Evolutionary conservation across 192 early-diverging fungal genomes (phyloP).

Genomic region (Chytriomyces sp.): DNA sequence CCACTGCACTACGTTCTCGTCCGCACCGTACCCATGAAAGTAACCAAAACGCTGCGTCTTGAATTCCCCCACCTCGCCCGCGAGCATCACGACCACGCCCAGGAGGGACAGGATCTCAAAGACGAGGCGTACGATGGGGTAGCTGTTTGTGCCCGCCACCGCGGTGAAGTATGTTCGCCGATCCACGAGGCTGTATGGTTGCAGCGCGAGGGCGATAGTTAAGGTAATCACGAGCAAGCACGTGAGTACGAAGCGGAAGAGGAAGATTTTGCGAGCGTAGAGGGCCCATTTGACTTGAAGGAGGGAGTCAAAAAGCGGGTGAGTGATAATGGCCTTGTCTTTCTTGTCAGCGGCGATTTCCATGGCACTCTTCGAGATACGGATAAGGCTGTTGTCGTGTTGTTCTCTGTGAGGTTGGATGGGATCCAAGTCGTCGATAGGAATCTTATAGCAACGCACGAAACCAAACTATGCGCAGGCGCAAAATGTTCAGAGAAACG

Average conservation of each 20-base stretch:
- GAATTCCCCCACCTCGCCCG: neutral
- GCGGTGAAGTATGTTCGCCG: neutral
- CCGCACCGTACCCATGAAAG: conserved; percentile 16
- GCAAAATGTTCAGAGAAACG: neutral
- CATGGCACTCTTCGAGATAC: conserved; percentile 16
- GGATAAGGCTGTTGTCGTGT: neutral
- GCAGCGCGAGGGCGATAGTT: conserved; percentile 18
- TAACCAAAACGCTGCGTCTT: neutral
- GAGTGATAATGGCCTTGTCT: conserved; percentile 21
- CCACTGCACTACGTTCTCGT: conserved; percentile 29
- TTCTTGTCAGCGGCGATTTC: conserved; percentile 30
- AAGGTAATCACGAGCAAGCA: conserved; percentile 3
- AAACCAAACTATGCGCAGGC: conserved; percentile 8
- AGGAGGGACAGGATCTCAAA: neutral
- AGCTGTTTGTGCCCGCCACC: neutral
- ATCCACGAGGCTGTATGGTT: conserved; percentile 1
- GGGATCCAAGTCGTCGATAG: conserved; percentile 23
- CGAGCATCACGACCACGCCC: conserved; percentile 3
- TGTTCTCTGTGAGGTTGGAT: conserved; percentile 4
- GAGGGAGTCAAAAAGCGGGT: conserved; percentile 29
- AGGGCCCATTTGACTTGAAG: conserved; percentile 35
- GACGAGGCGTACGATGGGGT: neutral
- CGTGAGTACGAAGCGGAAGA: conserved; percentile 18
- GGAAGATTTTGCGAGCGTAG: conserved; percentile 31
- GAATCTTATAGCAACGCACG: conserved; percentile 8